phyloP scores from a whole-genome alignment of 2,329 filamentous ascomycete genomes.

The Verticillium isaacii region DNA sequence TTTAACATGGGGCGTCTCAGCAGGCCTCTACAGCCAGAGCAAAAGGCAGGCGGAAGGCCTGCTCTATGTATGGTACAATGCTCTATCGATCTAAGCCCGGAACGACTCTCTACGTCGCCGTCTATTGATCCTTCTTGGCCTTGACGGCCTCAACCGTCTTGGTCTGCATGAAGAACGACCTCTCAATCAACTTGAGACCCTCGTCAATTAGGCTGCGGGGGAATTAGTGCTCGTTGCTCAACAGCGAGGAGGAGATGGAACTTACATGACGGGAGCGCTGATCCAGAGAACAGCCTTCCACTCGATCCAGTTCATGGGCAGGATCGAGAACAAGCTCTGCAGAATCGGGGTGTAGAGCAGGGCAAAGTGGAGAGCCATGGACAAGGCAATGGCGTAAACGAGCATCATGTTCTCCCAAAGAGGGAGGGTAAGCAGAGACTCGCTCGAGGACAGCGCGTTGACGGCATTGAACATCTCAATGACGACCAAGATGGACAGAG shows the following conservation, averaged over 20 bases:
- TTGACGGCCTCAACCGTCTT: constrained; percentile 31
- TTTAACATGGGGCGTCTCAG: neutral
- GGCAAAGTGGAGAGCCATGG: constrained; percentile 92
- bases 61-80: constrained; percentile 19
- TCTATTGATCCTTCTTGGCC: constrained; percentile 52
- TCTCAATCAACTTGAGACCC: constrained; percentile 72
- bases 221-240: constrained; percentile 17
- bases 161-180: constrained; percentile 57
- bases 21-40: neutral
- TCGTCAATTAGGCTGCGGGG: constrained; percentile 70
- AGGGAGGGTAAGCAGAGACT: constrained; percentile 87
- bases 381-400: constrained; percentile 87
- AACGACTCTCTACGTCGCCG: constrained; percentile 11
- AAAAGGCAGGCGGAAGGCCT: neutral
- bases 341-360: constrained; percentile 89
- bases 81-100: constrained; percentile 21
- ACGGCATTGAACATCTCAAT: constrained; percentile 99
- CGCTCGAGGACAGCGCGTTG: constrained; percentile 93
- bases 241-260: constrained; percentile 16
- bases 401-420: constrained; percentile 99
- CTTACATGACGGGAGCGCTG: constrained; percentile 89
- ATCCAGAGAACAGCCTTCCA: constrained; percentile 90
- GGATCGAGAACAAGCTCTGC: constrained; percentile 83
- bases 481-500: constrained; percentile 85
- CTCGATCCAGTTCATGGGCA: constrained; percentile 79